These are phyloP conservation scores for Epichloe amarillans DNA, from an alignment of 2,329 filamentous ascomycete species.

Conservation along the genomic window DNA sequence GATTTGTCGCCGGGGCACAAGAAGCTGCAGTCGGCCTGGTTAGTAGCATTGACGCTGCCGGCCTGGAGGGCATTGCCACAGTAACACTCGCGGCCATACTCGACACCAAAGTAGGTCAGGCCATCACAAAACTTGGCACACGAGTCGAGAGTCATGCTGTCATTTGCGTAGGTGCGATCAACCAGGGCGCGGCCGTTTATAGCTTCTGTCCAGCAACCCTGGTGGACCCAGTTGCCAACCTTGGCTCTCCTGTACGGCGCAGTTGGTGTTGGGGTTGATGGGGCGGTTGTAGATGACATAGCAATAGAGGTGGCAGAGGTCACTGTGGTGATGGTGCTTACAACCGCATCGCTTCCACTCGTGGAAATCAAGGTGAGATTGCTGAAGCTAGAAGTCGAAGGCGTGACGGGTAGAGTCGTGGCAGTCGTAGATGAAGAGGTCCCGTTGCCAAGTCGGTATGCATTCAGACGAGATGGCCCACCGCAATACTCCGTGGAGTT, in stretches of 20 bases:
- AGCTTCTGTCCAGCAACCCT: conserved; percentile 26
- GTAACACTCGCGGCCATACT: conserved; percentile 26
- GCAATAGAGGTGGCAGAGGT: conserved; percentile 4
- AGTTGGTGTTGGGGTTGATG: conserved; percentile 10
- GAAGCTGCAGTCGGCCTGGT: conserved; percentile 20
- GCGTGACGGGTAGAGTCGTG: conserved; percentile 14
- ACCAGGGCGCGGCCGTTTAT: conserved; percentile 18
- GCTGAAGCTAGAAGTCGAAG: neutral
- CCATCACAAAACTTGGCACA: conserved; percentile 21
- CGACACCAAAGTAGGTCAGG: conserved; percentile 23
- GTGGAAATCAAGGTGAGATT: neutral
- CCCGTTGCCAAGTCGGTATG: conserved; percentile 17
- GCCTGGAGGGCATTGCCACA: conserved; percentile 20
- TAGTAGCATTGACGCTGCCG: conserved; percentile 14
- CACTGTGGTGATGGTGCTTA: conserved; percentile 11
- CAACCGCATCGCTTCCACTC: neutral
- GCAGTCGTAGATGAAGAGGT: conserved; percentile 14
- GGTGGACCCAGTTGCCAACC: conserved; percentile 18
- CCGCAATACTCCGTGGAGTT: conserved; percentile 25
- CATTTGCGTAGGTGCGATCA: conserved; percentile 13
- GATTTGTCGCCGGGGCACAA: conserved; percentile 21
- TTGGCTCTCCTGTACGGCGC: conserved; percentile 13
- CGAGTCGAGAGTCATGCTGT: conserved; percentile 20
- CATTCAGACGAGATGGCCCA: conserved; percentile 20
- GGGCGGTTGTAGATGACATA: conserved; percentile 6